phyloP scores from a whole-genome alignment of 164 flowering plant genomes.

The Annona squamosa region DNA sequence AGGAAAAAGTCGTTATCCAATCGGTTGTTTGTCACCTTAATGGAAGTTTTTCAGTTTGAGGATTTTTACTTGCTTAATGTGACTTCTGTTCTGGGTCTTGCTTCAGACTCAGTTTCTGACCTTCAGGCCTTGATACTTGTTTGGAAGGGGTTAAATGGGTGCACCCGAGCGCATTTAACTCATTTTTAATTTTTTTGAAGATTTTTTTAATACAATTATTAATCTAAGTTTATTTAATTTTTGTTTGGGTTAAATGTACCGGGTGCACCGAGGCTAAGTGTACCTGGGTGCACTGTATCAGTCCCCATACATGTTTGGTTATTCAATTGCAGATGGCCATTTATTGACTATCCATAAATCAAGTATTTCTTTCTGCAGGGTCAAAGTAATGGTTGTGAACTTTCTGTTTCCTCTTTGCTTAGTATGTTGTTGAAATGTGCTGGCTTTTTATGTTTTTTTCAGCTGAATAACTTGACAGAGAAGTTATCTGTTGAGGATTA shows the following conservation, averaged over 20 bases:
- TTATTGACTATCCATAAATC: background rate
- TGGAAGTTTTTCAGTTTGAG: background rate
- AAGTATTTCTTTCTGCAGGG: background rate
- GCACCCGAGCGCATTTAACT: no score
- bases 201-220: no score
- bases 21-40: background rate
- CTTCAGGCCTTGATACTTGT: no score
- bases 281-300: background rate
- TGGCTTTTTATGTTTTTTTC: slow-evolving; percentile 9
- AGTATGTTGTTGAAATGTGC: background rate
- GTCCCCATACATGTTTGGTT: background rate
- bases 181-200: no score
- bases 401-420: background rate
- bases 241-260: no score
- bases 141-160: no score
- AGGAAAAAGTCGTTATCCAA: background rate
- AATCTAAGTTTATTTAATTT: no score
- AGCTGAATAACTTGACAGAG: slow-evolving; percentile 54
- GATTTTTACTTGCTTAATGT: no score
- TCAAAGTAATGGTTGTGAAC: background rate
- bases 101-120: no score
- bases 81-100: no score
- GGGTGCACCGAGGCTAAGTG: background rate
- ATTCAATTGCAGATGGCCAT: background rate
- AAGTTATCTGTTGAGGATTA: slow-evolving; percentile 53